Base-by-base conservation (phyloP, 371 early-diverging fungal species). In the Synchytrium microbalum region DNA sequence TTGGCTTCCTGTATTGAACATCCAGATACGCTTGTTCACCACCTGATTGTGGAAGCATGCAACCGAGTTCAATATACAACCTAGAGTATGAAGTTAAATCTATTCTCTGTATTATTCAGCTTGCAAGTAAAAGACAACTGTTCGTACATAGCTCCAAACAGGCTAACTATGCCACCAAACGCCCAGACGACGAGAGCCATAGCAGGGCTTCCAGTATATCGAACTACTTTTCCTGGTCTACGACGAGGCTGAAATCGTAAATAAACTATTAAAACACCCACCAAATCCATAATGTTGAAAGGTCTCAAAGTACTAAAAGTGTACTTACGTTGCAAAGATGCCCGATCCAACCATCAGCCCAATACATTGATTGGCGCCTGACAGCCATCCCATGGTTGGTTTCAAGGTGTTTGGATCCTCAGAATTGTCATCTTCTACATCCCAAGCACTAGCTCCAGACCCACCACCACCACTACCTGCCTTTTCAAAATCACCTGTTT, bases 21-120 rank as follows among this genome's bases (percentile, higher is more conserved):
- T 78, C 26, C 31, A 91, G 71, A 68, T 91, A 91, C 0, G 85
- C 84, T 65, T 87, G 80, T 28, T 90, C 90, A 13, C 92, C 91
- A 63, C 90, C 91, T 70, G 86, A 84, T 26, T 29, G 55, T 3
- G 59, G 59, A 19, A 59, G 14, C 59, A 55, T 55, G 46, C 46
- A 38, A 10, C 46, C 46, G 10, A 38, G 46, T 38, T 38, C 46
- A 19, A 38, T 38, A 19, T 38, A 38, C 10, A 19, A 38, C 10
- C 46, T 38, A 38, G 10, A 38, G 19, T 5, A n/a, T n/a, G n/a
- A n/a, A n/a, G n/a, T n/a, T n/a, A n/a, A n/a, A n/a, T n/a, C n/a
- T n/a, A n/a, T n/a, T n/a, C n/a, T n/a, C n/a, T n/a, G n/a, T n/a
- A n/a, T n/a, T n/a, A n/a, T n/a, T n/a, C n/a, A n/a, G n/a, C n/a